Base-by-base conservation (phyloP, 257 asterid genomes). In the Ligustrum vulgare region DNA sequence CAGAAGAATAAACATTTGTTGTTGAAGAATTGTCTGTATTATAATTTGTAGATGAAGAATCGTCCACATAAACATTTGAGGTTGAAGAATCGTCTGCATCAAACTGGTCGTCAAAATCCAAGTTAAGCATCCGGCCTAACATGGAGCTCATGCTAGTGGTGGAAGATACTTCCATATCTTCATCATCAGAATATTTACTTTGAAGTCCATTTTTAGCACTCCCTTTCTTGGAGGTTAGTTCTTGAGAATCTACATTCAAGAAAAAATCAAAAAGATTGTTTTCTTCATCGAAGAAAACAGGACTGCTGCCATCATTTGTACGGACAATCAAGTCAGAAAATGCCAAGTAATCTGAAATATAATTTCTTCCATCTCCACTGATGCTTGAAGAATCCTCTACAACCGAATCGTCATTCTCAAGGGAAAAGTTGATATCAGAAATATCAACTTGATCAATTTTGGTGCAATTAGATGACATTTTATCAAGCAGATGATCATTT, bases 121-220 rank as follows among this genome's bases (percentile, higher is more conserved):
- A 79, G 77, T 82, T 86, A 79, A 90, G 95, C 84, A 86, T 77
- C 76, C 98, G 84, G 64, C 97, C 91, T 67, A 93, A 75, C 63
- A 93, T 85, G 23, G 97, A 93, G 82, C 84, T 91, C 97, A 90
- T 93, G 82, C 98, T 93, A 41, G 93, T 75, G 54, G 93, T 90
- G 36, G 97, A 93, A 64, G 96, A 88, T 65, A 89, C 93, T 79
- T 93, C 98, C 69, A 83, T 86, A 49, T 91, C 98, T 76, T 91
- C 98, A 20, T 92, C 95, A 47, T 88, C 94, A 8, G 89, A 81
- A 72, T 74, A 79, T 73, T 79, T 86, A 62, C 78, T 77, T 16
- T 62, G 80, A 71, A 69, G 70, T 69, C 81, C 87, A 65, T 81
- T 75, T 41, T 69, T 79, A 36, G 33, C 80, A 76, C 79, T 72